Conservation (phyloP, 768 basidiomycete genomes). For the Mycena haematopus region DNA sequence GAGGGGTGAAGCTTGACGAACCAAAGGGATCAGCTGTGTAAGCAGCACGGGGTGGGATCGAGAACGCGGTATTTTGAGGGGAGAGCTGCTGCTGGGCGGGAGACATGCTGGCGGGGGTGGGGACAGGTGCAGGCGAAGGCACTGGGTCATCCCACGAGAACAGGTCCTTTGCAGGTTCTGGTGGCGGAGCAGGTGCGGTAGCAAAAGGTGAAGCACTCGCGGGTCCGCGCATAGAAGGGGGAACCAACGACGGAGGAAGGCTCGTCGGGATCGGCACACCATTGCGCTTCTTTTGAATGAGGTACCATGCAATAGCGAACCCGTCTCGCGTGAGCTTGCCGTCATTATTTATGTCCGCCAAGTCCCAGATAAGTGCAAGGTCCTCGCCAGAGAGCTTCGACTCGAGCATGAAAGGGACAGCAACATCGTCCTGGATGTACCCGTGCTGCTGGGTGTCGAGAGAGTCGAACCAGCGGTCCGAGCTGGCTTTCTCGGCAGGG, state of each 20-base stretch:
- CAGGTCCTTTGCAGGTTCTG: conserved; percentile 52
- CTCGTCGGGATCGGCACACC: conserved; percentile 76
- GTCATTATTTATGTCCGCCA: conserved; percentile 88
- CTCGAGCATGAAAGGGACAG: conserved; percentile 94
- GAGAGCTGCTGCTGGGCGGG: conserved; percentile 36
- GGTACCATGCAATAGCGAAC: conserved; percentile 94
- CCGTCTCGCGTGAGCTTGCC: conserved; percentile 88
- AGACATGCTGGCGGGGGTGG: conserved; percentile 49
- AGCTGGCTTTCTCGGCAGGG: conserved; percentile 73
- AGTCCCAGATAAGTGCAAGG: conserved; percentile 95
- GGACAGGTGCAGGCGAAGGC: conserved; percentile 47
- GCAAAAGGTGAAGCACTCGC: conserved; percentile 49
- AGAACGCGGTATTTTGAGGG: conserved; percentile 42
- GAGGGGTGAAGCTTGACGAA: conserved; percentile 32
- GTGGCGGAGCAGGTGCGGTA: conserved; percentile 45
- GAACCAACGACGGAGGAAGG: conserved; percentile 79
- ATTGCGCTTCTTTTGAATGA: conserved; percentile 85
- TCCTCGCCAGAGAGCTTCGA: conserved; percentile 82
- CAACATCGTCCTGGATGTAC: conserved; percentile 90
- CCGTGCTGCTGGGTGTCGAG: conserved; percentile 79
- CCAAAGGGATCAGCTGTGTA: conserved; percentile 63
- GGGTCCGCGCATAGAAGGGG: conserved; percentile 74
- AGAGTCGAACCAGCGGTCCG: conserved; percentile 83
- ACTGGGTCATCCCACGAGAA: conserved; percentile 65
- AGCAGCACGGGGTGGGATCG: conserved; percentile 37